Percentiles rank a stretch among this genome's conserved stretches.
Evolutionary conservation across 441 rosid genomes (phyloP).

Genomic region (Cnidoscolus chayamansa): DNA sequence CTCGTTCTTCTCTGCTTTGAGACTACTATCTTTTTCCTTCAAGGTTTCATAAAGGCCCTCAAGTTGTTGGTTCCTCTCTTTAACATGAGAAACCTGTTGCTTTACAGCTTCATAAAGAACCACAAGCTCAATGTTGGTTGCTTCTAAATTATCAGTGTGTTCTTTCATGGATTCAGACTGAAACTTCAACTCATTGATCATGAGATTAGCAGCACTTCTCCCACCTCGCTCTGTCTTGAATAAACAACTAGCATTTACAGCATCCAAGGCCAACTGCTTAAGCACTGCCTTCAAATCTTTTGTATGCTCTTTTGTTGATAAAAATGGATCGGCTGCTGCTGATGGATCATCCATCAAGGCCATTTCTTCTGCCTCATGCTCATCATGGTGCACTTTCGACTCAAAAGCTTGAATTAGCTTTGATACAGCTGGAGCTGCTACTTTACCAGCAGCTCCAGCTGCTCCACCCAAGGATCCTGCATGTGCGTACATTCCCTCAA

Average conservation of each 20-base stretch:
- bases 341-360: slow-evolving; percentile 39
- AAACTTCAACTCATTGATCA: slow-evolving; percentile 42
- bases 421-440: slow-evolving; percentile 55
- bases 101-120: slow-evolving; percentile 64
- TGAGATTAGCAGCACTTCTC: slow-evolving; percentile 35
- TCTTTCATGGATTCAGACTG: slow-evolving; percentile 52
- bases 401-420: slow-evolving; percentile 90
- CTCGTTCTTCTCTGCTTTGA: slow-evolving; percentile 51
- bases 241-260: slow-evolving; percentile 38
- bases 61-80: slow-evolving; percentile 48
- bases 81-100: slow-evolving; percentile 44
- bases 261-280: slow-evolving; percentile 55
- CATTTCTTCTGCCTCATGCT: slow-evolving; percentile 50
- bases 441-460: slow-evolving; percentile 44
- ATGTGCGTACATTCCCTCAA: slow-evolving; percentile 50
- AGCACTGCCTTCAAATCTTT: slow-evolving; percentile 54
- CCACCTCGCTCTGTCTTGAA: slow-evolving; percentile 46
- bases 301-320: slow-evolving; percentile 43
- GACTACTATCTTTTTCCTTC: slow-evolving; percentile 40
- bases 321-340: slow-evolving; percentile 39
- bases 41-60: slow-evolving; percentile 45
- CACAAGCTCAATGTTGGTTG: slow-evolving; percentile 51
- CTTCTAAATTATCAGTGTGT: slow-evolving; percentile 51
- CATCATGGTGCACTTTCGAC: slow-evolving; percentile 60
- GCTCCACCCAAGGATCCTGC: slow-evolving; percentile 36